Base-by-base conservation (phyloP, 1,284 basidiomycete genomes). In the Boletellus dicymbophilus region DNA sequence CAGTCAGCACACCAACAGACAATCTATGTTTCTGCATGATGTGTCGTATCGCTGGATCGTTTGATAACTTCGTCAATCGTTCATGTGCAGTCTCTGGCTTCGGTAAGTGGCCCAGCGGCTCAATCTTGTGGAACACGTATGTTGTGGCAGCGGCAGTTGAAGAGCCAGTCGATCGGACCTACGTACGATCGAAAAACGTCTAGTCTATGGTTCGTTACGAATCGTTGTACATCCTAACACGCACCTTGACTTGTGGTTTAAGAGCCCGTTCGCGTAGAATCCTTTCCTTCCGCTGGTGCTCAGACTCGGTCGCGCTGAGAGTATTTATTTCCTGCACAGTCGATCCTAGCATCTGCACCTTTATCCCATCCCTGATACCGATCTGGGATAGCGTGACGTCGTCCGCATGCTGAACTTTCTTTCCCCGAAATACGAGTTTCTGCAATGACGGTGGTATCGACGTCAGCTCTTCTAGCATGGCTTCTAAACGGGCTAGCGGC, bases 371-470 rank as follows among this genome's bases (percentile, higher is more conserved):
- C 58, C 77, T 82, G 31, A 90, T 58, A 13, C 86, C 86, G 1
- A 77, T 77, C 40, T 79, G 70, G 0, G 58, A 44, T 4, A 89
- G 56, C 0, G 79, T 79, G 10, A 65, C 69, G 25, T 70, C 66
- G 6, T 70, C 64, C 3, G 69, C 62, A 1, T 61, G 55, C 22
- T 66, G 63, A 0, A 67, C 47, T 38, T 80, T 84, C 73, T 83
- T 88, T 27, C 87, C 86, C 65, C 83, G 87, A 70, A 78, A 85
- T 4, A 90, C 64, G 33, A 90, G 72, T 61, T 90, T 90, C 71
- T 90, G 87, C 41, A 82, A 69, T 6, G 72, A 62, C 6, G 79
- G 73, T 0, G 85, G 84, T 9, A 90, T 81, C 20, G 74, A 72
- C 1, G 85, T 89, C 30, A 86, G 73, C 53, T 82, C 77, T 60